These are phyloP conservation scores for Erythrophleum fordii DNA, from an alignment of 306 rosid species.

Conservation along the genomic window DNA sequence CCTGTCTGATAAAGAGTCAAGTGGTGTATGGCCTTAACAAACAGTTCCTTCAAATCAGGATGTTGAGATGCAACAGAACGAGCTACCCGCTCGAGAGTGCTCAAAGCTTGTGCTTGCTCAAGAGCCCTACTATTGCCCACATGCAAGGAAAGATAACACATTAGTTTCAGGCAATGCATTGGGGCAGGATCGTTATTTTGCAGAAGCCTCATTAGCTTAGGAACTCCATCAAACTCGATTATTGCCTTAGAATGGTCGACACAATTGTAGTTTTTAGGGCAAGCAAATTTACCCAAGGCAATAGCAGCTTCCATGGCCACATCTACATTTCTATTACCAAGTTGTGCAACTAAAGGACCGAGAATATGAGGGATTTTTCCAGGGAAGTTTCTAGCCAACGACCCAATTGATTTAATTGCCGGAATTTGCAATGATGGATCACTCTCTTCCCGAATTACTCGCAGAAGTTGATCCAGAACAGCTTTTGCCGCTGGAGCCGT, in stretches of 20 bases:
- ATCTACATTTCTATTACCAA: slow-evolving; percentile 55
- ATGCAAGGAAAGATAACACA: slow-evolving; percentile 69
- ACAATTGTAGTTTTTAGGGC: slow-evolving; percentile 62
- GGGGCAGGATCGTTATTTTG: slow-evolving; percentile 50
- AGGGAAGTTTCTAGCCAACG: slow-evolving; percentile 77
- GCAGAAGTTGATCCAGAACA: slow-evolving; percentile 72
- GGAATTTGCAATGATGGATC: slow-evolving; percentile 54
- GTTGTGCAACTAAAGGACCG: slow-evolving; percentile 72
- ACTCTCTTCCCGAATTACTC: slow-evolving; percentile 56
- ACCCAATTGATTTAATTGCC: slow-evolving; percentile 80
- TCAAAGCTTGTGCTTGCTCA: slow-evolving; percentile 72
- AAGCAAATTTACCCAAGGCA: slow-evolving; percentile 74
- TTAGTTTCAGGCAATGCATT: slow-evolving; percentile 50
- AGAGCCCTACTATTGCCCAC: slow-evolving; percentile 79
- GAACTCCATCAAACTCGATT: slow-evolving; percentile 75
- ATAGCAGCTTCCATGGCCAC: slow-evolving; percentile 68
- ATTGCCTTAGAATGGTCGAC: slow-evolving; percentile 74
- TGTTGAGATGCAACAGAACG: slow-evolving; percentile 63
- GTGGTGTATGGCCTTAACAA: slow-evolving; percentile 62
- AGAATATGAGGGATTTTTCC: slow-evolving; percentile 67
- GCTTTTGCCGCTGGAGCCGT: slow-evolving; percentile 72
- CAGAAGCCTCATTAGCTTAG: slow-evolving; percentile 59
- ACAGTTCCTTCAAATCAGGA: slow-evolving; percentile 67
- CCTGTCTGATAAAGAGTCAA: slow-evolving; percentile 86
- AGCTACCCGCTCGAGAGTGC: slow-evolving; percentile 63